Evolutionary conservation across 1,284 basidiomycete species (phyloP), one percentile per base, ranked within the genome.

Genomic region (Naganishia sp.): DNA sequence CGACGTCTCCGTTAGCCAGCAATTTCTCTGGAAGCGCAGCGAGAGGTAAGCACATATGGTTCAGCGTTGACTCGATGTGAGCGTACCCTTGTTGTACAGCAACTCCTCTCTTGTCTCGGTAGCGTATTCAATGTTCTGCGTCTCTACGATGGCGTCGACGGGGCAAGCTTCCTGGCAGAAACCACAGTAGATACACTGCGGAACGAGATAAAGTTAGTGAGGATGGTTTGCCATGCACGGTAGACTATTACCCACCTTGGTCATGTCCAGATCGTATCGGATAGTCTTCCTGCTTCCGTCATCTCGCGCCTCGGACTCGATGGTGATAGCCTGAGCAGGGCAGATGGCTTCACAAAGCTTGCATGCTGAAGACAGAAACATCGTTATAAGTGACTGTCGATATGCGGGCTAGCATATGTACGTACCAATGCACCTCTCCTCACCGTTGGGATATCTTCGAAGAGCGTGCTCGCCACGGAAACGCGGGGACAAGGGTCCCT

Each of bases 381-480:
- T 45, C 21, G 21, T 3, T 5, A 49, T 46, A 7, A 65, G 43
- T 23, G 2, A 33, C 16, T n/a, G 18, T 39, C 43, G 45, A 28
- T 23, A 28, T 42, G 6, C 33, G 25, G 15, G 13, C 15, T 23
- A 10, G 16, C 25, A 16, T 15, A 13, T 18, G 23, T 4, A 80
- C 84, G 73, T 73, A 94, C 94, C 94, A 71, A 99, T 99, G 82
- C 96, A 99, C 64, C 96, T 87, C 81, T 99, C 96, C 83, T 99
- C 96, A 45, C 96, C 96, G 70, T 90, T 95, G 21, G 96, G 94
- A 82, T 99, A 99, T 76, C 96, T 85, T 68, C 96, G 87, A 71
- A 99, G 83, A n/a, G 96, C 96, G 80, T 99, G 96, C 81, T 99
- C 96, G 67, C 96, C 96, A 78, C 96, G 88, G 86, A 99, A 99